Conservation (phyloP, 805 yeast species). For the Kluyveromyces wickerhamii region DNA sequence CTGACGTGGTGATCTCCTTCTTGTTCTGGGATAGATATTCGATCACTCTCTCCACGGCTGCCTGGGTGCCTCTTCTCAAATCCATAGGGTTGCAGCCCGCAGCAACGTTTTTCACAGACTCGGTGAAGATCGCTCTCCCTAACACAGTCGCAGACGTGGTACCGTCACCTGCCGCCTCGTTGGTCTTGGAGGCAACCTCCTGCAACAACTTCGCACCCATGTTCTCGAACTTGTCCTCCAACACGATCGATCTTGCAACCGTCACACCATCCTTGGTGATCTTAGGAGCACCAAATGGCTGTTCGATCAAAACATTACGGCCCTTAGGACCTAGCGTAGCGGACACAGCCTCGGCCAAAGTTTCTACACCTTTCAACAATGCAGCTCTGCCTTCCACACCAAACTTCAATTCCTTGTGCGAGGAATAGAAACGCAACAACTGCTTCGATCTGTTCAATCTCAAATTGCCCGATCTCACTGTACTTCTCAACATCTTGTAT, state of each 20-base stretch:
- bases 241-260: constrained; percentile 77
- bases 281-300: constrained; percentile 93
- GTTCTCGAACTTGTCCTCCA: constrained; percentile 89
- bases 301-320: constrained; percentile 93
- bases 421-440: constrained; percentile 28
- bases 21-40: constrained; percentile 75
- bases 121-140: constrained; percentile 92
- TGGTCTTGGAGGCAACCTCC: constrained; percentile 95
- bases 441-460: not conserved
- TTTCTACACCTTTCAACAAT: constrained; percentile 84
- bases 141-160: constrained; percentile 95
- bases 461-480: constrained; percentile 1
- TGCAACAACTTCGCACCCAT: constrained; percentile 92
- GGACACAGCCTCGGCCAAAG: constrained; percentile 91
- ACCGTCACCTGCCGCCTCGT: constrained; percentile 98
- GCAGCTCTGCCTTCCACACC: constrained; percentile 98
- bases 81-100: constrained; percentile 99
- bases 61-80: constrained; percentile 92
- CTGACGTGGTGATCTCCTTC: constrained; percentile 88
- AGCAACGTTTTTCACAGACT: constrained; percentile 92
- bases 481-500: constrained; percentile 5
- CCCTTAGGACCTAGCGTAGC: constrained; percentile 98
- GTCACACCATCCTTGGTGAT: constrained; percentile 99
- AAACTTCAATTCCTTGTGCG: constrained; percentile 89
- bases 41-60: constrained; percentile 92